Evolutionary conservation across 2,329 filamentous ascomycete species (phyloP), one percentile per base, ranked within the genome.

Genomic region (Colletotrichum sp.): DNA sequence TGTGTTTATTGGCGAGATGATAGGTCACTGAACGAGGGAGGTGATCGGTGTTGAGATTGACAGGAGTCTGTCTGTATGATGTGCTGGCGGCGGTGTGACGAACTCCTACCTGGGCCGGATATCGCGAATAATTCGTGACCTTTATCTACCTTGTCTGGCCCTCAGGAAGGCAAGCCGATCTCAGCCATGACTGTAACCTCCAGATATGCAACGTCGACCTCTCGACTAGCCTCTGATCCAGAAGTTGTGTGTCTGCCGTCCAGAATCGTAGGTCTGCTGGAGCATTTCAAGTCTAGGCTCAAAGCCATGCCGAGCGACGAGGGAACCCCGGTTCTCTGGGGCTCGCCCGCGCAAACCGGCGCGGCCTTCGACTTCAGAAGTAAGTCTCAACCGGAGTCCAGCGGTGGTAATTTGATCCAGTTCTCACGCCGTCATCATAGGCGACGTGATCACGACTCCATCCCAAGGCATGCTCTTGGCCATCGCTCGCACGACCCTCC

Each of bases 391-490:
- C 55, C 29, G n/a, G 12, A n/a, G 27, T 33, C 29, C 55, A n/a
- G 16, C 3, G 31, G n/a, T 11, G 6, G 27, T n/a, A 11, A 47
- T 18, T n/a, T 31, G 29, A 16, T 36, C 5, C 5, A 1, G 18
- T n/a, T 57, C 67, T 73, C 2, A 73, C 38, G 36, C 27, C 9
- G 7, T 18, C 16, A 13, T 6, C 16, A 29, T 75, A 91, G 90
- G 89, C 80, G 93, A 95, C 80, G 91, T 90, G 7, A 87, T 93
- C 80, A 95, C 93, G 4, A 93, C 91, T 2, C 93, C 93, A 8
- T 94, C 92, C 0, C 78, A 86, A 5, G 89, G 91, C 29, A 96
- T 96, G 93, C 89, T 96, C 43, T 83, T 87, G 47, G 93, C 94
- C 13, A 94, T 96, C 77, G 85, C 89, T 73, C 87, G 90, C 69